A percentile compares a stretch with the other conserved stretches of the same genome.
Conservation (phyloP, 208 protist species). For the Naegleria fowleri region DNA sequence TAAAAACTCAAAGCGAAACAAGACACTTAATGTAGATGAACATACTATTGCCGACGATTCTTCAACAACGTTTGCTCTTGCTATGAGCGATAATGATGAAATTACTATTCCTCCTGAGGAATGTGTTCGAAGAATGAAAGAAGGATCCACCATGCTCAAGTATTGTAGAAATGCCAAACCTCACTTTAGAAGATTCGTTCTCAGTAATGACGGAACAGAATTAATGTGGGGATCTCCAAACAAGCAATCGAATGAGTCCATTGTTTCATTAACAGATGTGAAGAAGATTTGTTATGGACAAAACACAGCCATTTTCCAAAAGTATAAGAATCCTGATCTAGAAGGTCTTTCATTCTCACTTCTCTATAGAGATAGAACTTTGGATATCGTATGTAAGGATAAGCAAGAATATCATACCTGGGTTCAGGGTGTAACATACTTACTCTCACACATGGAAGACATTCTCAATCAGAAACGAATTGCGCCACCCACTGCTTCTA, state of each 20-base stretch:
- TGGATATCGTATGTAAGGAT: constrained; percentile 22
- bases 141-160: background rate
- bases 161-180: background rate
- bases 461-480: background rate
- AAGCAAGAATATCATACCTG: constrained; percentile 6
- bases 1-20: background rate
- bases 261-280: background rate
- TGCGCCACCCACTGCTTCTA: background rate
- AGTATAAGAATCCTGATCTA: constrained; percentile 14
- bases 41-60: background rate
- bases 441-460: background rate
- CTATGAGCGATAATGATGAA: background rate
- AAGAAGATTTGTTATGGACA: background rate
- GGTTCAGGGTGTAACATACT: background rate
- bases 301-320: background rate
- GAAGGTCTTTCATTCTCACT: constrained; percentile 11
- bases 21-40: background rate
- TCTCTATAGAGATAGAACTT: background rate
- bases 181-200: constrained; percentile 15
- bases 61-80: background rate
- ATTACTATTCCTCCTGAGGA: background rate
- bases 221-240: constrained; percentile 20
- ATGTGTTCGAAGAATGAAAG: background rate
- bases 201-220: background rate
- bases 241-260: background rate